Evolutionary conservation across 108 stramenopile genomes (phyloP).

Genomic region (Cyclotella baltica): DNA sequence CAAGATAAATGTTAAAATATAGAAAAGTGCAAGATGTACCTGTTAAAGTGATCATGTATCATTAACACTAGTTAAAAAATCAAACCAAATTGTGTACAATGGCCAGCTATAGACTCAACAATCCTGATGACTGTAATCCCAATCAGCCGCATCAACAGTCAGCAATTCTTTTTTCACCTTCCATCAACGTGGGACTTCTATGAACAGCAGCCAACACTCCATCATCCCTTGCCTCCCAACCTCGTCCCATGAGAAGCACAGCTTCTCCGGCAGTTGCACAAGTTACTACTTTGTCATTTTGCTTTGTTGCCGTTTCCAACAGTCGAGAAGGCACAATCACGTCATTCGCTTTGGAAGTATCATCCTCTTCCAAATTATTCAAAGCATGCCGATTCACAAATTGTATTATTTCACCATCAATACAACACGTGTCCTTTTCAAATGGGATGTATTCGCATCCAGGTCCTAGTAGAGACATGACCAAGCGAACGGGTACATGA

Average conservation of each 20-base stretch:
- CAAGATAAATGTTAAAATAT: no score
- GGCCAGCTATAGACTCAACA: not conserved
- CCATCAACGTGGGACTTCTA: constrained; percentile 51
- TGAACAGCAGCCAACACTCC: constrained; percentile 58
- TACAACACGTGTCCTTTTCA: constrained; percentile 12
- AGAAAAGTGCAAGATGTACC: no score
- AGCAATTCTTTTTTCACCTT: constrained; percentile 57
- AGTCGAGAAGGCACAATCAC: constrained; percentile 26
- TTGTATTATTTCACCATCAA: not conserved
- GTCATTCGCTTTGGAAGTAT: constrained; percentile 42
- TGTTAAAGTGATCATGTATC: no score
- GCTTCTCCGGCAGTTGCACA: constrained; percentile 57
- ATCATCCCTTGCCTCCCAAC: constrained; percentile 44
- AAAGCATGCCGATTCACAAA: constrained; percentile 47
- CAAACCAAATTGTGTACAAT: not conserved
- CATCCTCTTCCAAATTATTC: constrained; percentile 51
- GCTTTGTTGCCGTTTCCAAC: not conserved
- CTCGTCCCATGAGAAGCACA: constrained; percentile 57
- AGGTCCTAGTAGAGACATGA: constrained; percentile 69
- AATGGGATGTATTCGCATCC: constrained; percentile 62
- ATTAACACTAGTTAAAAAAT: no score
- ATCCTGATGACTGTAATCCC: constrained; percentile 13
- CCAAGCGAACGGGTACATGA: constrained; percentile 72
- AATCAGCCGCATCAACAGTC: constrained; percentile 61
- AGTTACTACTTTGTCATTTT: constrained; percentile 24